phyloP scores from a whole-genome alignment of 768 basidiomycete genomes.

The Auricularia sp. region DNA sequence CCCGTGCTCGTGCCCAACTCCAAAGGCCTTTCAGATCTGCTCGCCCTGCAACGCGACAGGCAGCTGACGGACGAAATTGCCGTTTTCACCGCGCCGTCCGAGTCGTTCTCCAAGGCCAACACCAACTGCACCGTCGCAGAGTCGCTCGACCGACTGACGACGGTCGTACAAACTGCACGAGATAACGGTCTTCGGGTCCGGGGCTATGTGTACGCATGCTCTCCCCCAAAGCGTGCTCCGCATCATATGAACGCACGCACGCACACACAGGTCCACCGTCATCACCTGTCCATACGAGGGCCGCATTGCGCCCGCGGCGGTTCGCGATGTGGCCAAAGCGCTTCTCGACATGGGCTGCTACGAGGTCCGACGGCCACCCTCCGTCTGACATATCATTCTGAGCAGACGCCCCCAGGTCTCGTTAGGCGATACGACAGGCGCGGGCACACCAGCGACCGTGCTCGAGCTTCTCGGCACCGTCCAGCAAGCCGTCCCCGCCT shows the following conservation, averaged over 20 bases:
- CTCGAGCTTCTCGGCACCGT: conserved; percentile 61
- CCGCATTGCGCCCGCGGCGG: conserved; percentile 47
- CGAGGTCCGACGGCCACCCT: conserved; percentile 38
- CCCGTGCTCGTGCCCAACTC: conserved; percentile 77
- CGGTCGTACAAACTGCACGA: conserved; percentile 52
- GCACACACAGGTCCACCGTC: conserved; percentile 22
- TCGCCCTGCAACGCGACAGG: conserved; percentile 33
- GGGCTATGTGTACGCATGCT: conserved; percentile 68
- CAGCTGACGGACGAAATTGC: conserved; percentile 73
- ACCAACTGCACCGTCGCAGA: conserved; percentile 66
- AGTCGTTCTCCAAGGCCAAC: conserved; percentile 78
- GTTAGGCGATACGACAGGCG: conserved; percentile 86
- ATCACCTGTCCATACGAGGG: conserved; percentile 86
- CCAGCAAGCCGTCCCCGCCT: conserved; percentile 46
- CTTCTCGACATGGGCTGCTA: conserved; percentile 88
- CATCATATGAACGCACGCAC: neutral
- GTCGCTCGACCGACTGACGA: conserved; percentile 51
- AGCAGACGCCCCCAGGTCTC: conserved; percentile 23
- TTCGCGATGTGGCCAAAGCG: conserved; percentile 59
- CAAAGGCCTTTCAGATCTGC: conserved; percentile 61
- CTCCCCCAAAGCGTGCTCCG: neutral
- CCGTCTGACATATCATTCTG: neutral
- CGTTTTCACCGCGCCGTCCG: conserved; percentile 82
- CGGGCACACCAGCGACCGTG: conserved; percentile 64
- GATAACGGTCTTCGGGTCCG: conserved; percentile 56